phyloP scores from a whole-genome alignment of 1,284 basidiomycete species.

The Malassezia restricta region DNA sequence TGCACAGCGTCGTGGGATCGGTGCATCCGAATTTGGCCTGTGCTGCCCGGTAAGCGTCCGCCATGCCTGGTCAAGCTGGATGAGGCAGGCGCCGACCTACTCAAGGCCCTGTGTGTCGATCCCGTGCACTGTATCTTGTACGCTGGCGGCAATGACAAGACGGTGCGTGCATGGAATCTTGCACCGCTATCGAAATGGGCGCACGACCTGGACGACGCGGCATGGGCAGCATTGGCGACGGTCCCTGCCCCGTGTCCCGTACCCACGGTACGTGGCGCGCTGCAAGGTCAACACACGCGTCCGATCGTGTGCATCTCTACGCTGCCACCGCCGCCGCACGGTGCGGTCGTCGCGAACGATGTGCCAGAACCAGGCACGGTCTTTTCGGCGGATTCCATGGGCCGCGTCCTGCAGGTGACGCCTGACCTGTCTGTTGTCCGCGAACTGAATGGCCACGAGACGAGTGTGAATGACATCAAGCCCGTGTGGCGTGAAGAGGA shows the following conservation, averaged over 20 bases:
- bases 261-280: neutral
- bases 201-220: neutral
- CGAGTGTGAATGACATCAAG: conserved; percentile 1
- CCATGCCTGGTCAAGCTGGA: neutral
- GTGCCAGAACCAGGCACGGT: neutral
- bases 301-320: conserved; percentile 5
- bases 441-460: conserved; percentile 15
- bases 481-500: conserved; percentile 6
- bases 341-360: neutral
- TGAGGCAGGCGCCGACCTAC: conserved; percentile 17
- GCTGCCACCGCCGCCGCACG: conserved; percentile 3
- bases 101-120: conserved; percentile 18
- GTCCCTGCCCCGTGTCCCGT: neutral
- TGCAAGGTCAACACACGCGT: conserved; percentile 5
- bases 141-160: conserved; percentile 16
- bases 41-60: neutral
- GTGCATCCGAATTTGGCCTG: conserved; percentile 13
- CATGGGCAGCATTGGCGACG: neutral
- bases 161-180: conserved; percentile 18
- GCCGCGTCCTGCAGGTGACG: conserved; percentile 6
- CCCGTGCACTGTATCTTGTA: conserved; percentile 7
- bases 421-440: neutral
- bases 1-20: conserved; percentile 18
- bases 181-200: neutral
- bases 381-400: conserved; percentile 16